Base-by-base conservation (phyloP, 768 basidiomycete genomes). In the Podaxis sp. region DNA sequence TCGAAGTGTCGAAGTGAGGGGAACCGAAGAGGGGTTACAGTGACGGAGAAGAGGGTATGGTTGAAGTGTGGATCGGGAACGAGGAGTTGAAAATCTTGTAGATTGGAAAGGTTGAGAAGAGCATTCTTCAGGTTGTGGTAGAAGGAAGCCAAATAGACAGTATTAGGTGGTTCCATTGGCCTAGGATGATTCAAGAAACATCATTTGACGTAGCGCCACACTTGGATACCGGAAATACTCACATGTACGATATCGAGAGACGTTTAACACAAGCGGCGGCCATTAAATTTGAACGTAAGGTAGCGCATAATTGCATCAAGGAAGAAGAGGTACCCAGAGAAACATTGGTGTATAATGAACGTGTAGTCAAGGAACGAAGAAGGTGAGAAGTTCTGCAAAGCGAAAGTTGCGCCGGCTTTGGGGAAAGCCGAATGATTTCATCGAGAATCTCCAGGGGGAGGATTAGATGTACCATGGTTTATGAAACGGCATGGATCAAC, bases 391-490 rank as follows among this genome's bases (percentile, higher is more conserved):
- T 74, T 4, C 64, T 70, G 64, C 69, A 72, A 39, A 78, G 71
- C 0, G 75, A 69, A 3, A 76, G 72, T 39, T 75, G 75, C 2
- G 69, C 63, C 28, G 68, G 59, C 36, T 69, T 61, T 36, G 73
- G 67, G 6, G 73, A 70, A 52, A 71, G 65, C 30, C 72, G 70
- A 53, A 75, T 70, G 59, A 77, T 73, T 64, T 71, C 66, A 63
- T 78, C 73, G 52, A 77, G 64, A 28, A 77, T 69, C 61, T 80
- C 79, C 52, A 73, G 49, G 7, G 79, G 77, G 65, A 80, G 72
- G 55, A 26, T 17, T 22, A 26, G 36, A 26, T 36, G 33, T 3
- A 60, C 19, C 51, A 60, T 60, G 15, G 33, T 60, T 60, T 26
- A 60, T 52, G 22, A 52, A 60, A 24, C 51, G 36, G 38, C 39